Percentiles rank a stretch among this genome's conserved stretches.
phyloP scores from a whole-genome alignment of 225 moss, liverwort and hornwort genomes.

The Pseudoscleropodium purum region DNA sequence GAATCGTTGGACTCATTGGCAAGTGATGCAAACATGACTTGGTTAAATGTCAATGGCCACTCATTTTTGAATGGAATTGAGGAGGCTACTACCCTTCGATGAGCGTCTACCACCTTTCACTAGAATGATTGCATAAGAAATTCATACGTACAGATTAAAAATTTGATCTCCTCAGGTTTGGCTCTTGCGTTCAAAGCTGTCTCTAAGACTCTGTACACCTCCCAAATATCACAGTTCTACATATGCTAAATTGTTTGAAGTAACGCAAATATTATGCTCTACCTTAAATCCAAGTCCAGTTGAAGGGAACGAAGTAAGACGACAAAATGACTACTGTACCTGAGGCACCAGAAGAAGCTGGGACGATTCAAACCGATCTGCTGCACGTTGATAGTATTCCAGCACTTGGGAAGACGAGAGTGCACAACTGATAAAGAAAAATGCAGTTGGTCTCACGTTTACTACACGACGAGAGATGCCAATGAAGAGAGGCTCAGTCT shows the following conservation, averaged over 20 bases:
- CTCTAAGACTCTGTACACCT: neutral
- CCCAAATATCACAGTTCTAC: neutral
- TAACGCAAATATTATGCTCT: neutral
- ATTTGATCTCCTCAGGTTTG: neutral
- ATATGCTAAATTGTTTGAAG: neutral
- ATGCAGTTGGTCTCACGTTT: constrained; percentile 78
- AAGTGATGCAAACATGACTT: neutral
- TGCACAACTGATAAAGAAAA: constrained; percentile 72
- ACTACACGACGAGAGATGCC: constrained; percentile 70
- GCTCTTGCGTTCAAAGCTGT: neutral
- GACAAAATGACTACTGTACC: constrained; percentile 4
- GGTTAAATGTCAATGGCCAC: too few species aligned
- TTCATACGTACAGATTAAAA: neutral
- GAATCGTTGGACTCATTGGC: neutral
- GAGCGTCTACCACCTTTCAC: neutral
- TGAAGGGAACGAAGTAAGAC: neutral
- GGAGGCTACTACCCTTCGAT: neutral
- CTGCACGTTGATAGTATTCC: constrained; percentile 46
- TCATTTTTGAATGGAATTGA: neutral
- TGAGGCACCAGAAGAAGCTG: constrained; percentile 41
- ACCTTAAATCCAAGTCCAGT: neutral
- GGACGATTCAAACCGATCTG: constrained; percentile 76
- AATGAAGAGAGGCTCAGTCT: constrained; percentile 83
- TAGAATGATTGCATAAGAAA: neutral
- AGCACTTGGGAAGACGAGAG: constrained; percentile 59